Evolutionary conservation across 257 asterid species (phyloP), one percentile per base, ranked within the genome.

Genomic region (Cinchona pubescens): DNA sequence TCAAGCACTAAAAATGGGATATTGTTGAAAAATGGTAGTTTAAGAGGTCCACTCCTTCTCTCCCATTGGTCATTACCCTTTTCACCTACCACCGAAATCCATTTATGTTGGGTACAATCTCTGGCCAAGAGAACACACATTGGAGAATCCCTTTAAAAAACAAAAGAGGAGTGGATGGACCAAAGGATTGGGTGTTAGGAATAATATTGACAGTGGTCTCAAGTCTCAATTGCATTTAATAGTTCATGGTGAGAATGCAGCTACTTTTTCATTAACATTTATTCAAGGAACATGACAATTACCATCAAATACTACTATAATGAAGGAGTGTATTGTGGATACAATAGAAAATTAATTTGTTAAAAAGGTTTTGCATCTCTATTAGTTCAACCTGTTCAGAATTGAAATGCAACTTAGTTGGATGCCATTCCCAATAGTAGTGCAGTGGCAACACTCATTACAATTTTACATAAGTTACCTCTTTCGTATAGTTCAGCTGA

Each of bases 21-120:
- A 14, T 27, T 27, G 42, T 29, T 27, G 48, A 65, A 65, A 65
- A 21, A n/a, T 23, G 38, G 38, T 15, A 27, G n/a, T 19, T 53
- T 53, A 23, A 29, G 29, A 23, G 19, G 15, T 58, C 5, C 35
- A 27, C 14, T 68, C 40, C 15, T 14, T 68, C 58, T 43, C 16
- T 45, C 21, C 2, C 42, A 48, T n/a, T n/a, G n/a, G n/a, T n/a
- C n/a, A 6, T 25, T 55, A 14, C 18, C 25, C 37, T 16, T 71
- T 71, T 59, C 37, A 71, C 67, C 67, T 11, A 37, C 67, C 67
- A 37, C 56, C 16, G 25, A 71, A 71, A 37, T 11, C 12, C n/a
- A 71, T 18, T 27, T 23, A 49, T 42, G 10, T 40, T 40, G 29
- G 71, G 34, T 21, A 7, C 23, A 1, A 48, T 48, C 21, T 48